Percentiles rank a stretch among this genome's conserved stretches.
Evolutionary conservation across 164 flowering plant species (phyloP).

Genomic region (Magnolia sinica): DNA sequence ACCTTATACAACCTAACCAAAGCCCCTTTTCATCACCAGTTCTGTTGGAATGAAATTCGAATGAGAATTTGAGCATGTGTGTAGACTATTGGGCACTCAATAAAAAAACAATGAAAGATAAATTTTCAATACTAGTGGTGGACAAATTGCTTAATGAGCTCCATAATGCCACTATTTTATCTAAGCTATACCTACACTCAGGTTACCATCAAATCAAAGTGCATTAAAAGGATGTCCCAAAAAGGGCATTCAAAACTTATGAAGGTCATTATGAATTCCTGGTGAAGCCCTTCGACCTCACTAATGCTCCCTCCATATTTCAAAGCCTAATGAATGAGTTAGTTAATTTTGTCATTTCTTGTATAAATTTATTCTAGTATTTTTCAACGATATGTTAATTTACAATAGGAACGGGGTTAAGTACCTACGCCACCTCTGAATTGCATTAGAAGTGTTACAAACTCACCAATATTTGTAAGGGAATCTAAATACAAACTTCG

Average conservation of each 20-base stretch:
- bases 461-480: not conserved
- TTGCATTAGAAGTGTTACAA: not conserved
- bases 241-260: not conserved
- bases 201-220: slow-evolving; percentile 2
- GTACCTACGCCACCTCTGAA: not conserved
- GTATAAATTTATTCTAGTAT: not conserved
- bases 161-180: not conserved
- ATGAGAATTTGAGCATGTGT: not conserved
- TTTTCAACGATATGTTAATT: slow-evolving; percentile 2
- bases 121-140: not conserved
- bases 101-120: not conserved
- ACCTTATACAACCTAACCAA: not conserved
- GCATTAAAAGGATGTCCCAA: not conserved
- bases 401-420: not conserved
- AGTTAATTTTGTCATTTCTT: not conserved
- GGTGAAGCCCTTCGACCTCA: slow-evolving; percentile 4
- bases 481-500: slow-evolving; percentile 4
- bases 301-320: not conserved
- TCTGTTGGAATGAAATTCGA: not conserved
- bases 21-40: slow-evolving; percentile 6
- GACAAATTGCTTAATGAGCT: slow-evolving; percentile 1
- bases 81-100: not conserved
- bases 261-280: slow-evolving; percentile 5
- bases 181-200: not conserved
- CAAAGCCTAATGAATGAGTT: no score